Base-by-base conservation (phyloP, 139 green algal genomes). In the Microglena sp. region DNA sequence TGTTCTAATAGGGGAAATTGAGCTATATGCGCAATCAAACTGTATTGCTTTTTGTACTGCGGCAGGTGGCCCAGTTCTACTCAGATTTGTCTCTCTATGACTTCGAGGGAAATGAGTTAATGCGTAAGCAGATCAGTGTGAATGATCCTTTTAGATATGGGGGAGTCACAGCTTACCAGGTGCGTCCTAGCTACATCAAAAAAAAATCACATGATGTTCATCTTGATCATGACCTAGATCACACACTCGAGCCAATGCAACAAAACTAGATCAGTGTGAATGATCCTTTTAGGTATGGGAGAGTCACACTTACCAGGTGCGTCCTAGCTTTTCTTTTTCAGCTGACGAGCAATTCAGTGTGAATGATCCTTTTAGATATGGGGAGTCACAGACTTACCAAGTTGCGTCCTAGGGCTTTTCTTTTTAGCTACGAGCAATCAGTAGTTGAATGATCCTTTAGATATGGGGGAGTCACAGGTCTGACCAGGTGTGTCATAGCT, bases 331-430 rank as follows among this genome's bases (percentile, higher is more conserved):
- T n/a, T n/a, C n/a, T n/a, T n/a, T n/a, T n/a, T n/a, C n/a, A n/a
- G n/a, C n/a, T n/a, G n/a, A n/a, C n/a, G n/a, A 96, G 75, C 78
- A 64, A 15, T 89, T 96, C 60, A 86, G 65, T 22, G 94, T 99
- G 2, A 99, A 99, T 73, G 73, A 92, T 54, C 94, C 94, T 21
- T 86, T 99, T n/a, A n/a, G n/a, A n/a, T n/a, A n/a, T n/a, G n/a
- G n/a, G n/a, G n/a, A n/a, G n/a, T n/a, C n/a, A n/a, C n/a, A n/a
- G n/a, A n/a, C n/a, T n/a, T n/a, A n/a, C n/a, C n/a, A n/a, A n/a
- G n/a, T n/a, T n/a, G n/a, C n/a, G n/a, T n/a, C n/a, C n/a, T n/a
- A n/a, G n/a, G n/a, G n/a, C n/a, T n/a, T n/a, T n/a, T n/a, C n/a
- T n/a, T n/a, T n/a, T n/a, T n/a, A n/a, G n/a, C n/a, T n/a, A n/a